Conservation (phyloP, 805 yeast genomes). For the Vanderwaltozyma verrucispora region DNA sequence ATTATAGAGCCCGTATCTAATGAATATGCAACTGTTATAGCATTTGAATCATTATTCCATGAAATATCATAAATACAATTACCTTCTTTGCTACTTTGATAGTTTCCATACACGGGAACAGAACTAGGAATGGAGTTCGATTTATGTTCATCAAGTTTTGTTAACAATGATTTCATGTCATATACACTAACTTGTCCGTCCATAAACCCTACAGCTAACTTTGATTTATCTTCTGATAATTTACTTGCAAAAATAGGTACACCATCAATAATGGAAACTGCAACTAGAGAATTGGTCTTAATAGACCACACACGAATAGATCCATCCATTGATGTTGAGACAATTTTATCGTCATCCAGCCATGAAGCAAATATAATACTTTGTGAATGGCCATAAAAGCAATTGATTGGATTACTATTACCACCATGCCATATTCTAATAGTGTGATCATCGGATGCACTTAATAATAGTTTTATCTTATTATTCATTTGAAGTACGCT, state of each 20-base stretch:
- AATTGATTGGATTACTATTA: constrained; percentile 40
- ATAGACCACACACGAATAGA: constrained; percentile 56
- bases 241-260: constrained; percentile 45
- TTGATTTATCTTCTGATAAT: constrained; percentile 39
- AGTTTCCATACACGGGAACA: constrained; percentile 17
- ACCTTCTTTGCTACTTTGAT: constrained; percentile 14
- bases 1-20: constrained; percentile 22
- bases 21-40: constrained; percentile 27
- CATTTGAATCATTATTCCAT: constrained; percentile 26
- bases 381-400: constrained; percentile 44
- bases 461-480: constrained; percentile 45
- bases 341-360: constrained; percentile 34
- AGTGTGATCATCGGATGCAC: constrained; percentile 68
- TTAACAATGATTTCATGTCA: constrained; percentile 20
- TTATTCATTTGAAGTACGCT: constrained; percentile 46
- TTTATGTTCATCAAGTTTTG: not conserved
- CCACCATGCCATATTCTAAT: constrained; percentile 70
- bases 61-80: constrained; percentile 27
- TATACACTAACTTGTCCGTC: constrained; percentile 50
- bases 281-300: constrained; percentile 12
- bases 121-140: constrained; percentile 13
- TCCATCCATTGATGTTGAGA: constrained; percentile 64
- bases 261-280: constrained; percentile 34
- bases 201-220: constrained; percentile 55
- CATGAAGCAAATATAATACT: constrained; percentile 48